Evolutionary conservation across 2,329 filamentous ascomycete genomes (phyloP), one percentile per base, ranked within the genome.

Genomic region (Westerdykella ornata): DNA sequence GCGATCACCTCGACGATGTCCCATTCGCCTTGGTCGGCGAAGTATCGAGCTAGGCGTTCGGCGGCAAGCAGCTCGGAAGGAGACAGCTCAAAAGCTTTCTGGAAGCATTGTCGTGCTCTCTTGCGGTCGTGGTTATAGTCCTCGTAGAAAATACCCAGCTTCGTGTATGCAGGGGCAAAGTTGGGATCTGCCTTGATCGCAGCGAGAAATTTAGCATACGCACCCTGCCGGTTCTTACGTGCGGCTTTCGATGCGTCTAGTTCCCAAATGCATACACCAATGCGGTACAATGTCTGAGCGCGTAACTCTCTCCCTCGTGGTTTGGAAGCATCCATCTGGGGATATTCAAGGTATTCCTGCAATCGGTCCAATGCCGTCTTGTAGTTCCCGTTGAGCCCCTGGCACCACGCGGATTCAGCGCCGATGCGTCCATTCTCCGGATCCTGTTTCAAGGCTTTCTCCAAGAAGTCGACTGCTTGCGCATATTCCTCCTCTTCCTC

Each of bases 21-120:
- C 92, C 92, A 98, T 57, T 98, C 92, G 29, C 85, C 81, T 51
- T 88, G 82, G 40, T 94, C 82, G 0, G 94, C 90, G 63, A 96
- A 98, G 0, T 81, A 82, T 44, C 79, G 78, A 1, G 92, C 89
- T 13, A 98, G 76, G 19, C 88, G 79, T 64, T 97, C 87, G 0
- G 92, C 92, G 28, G 92, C 88, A 52, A 84, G 75, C 1, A 95
- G 78, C 60, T 98, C 92, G 0, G 85, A 82, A 0, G 88, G 72
- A 0, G 92, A 98, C 3, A 98, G 71, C 63, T 98, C 92, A 37
- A 98, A 85, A 0, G 92, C 92, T 62, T 97, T 96, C 56, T 96
- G 87, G 57, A 97, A 97, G 61, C 90, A 97, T 48, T 85, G 82
- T n/a, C 86, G 78, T 7, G 90, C 88, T 58, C 94, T 76, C 56